Conservation (phyloP, 257 asterid species). For the Agastache rugosa region DNA sequence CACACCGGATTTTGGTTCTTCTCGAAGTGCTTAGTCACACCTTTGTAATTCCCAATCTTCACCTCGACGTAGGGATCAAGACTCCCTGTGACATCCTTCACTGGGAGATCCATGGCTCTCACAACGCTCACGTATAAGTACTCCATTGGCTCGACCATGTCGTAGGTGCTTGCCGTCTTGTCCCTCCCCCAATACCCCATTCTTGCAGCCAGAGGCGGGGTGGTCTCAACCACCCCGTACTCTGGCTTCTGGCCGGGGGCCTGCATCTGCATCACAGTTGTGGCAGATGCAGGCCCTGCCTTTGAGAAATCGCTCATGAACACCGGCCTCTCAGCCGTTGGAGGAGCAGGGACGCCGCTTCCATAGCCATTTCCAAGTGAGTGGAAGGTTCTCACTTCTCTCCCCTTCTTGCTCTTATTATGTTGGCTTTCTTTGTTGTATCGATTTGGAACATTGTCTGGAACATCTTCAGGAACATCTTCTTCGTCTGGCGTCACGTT, state of each 20-base stretch:
- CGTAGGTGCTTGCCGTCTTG: slow-evolving; percentile 88
- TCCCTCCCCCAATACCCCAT: slow-evolving; percentile 96
- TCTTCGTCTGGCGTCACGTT: neutral
- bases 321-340: slow-evolving; percentile 45
- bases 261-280: slow-evolving; percentile 68
- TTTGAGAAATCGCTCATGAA: slow-evolving; percentile 49
- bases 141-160: slow-evolving; percentile 89
- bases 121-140: slow-evolving; percentile 69
- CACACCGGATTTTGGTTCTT: slow-evolving; percentile 77
- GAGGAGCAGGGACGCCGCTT: slow-evolving; percentile 47
- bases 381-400: slow-evolving; percentile 62
- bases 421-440: slow-evolving; percentile 38
- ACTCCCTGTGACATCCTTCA: slow-evolving; percentile 78
- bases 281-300: slow-evolving; percentile 44
- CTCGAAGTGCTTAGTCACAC: slow-evolving; percentile 73
- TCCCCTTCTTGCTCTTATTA: slow-evolving; percentile 61
- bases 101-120: slow-evolving; percentile 79
- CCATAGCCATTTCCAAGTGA: slow-evolving; percentile 52
- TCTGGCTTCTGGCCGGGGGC: slow-evolving; percentile 68
- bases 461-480: neutral
- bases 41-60: slow-evolving; percentile 84
- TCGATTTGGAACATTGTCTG: neutral
- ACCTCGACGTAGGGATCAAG: slow-evolving; percentile 94
- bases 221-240: slow-evolving; percentile 82
- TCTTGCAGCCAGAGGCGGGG: slow-evolving; percentile 86